Conservation (phyloP, 73 alveolate genomes). For the Paramecium caudatum region DNA sequence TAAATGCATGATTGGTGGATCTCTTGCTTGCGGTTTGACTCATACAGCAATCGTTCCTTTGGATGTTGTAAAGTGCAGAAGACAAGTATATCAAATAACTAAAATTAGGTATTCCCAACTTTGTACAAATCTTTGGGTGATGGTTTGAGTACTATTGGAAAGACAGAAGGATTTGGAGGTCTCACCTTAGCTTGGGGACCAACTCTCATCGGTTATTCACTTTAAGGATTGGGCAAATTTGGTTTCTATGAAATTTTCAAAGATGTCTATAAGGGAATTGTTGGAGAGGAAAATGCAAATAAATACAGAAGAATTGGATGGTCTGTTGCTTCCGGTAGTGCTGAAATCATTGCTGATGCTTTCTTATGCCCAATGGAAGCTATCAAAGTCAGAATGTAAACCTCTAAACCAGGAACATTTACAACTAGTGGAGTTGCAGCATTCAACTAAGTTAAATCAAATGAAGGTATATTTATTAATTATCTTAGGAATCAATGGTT, state of each 20-base stretch:
- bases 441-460: constrained; percentile 71
- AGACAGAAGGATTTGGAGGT: constrained; percentile 87
- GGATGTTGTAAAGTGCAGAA: constrained; percentile 93
- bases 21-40: constrained; percentile 93
- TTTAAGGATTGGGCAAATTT: constrained; percentile 93
- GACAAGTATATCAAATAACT: constrained; percentile 76
- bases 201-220: constrained; percentile 90
- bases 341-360: constrained; percentile 93
- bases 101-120: constrained; percentile 53
- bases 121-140: constrained; percentile 77
- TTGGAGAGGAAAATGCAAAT: constrained; percentile 89
- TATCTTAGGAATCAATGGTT: constrained; percentile 82
- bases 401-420: constrained; percentile 84
- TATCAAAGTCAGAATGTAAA: constrained; percentile 92
- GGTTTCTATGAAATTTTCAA: constrained; percentile 97
- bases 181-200: constrained; percentile 96
- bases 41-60: constrained; percentile 92
- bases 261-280: constrained; percentile 91
- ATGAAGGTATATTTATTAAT: neutral
- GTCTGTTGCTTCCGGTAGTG: constrained; percentile 90
- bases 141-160: constrained; percentile 82
- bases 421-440: constrained; percentile 82
- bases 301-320: constrained; percentile 90
- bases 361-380: constrained; percentile 93
- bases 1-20: constrained; percentile 95